These are phyloP conservation scores for Laguncularia racemosa DNA, from an alignment of 345 rosid species.

Conservation along the genomic window DNA sequence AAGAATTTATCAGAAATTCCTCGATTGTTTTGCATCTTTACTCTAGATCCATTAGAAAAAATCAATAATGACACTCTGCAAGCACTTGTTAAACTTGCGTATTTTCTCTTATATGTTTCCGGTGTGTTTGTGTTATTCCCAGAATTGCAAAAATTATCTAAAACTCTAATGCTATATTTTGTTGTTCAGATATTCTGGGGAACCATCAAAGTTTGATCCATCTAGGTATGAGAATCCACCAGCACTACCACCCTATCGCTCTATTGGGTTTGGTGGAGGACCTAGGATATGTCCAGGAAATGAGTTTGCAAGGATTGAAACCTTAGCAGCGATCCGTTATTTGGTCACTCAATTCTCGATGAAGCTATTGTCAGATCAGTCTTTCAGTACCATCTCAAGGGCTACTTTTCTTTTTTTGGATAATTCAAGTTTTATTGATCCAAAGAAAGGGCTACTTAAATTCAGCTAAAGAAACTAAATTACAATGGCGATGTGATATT, in stretches of 20 bases:
- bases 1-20: neutral
- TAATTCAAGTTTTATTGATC: too few species aligned
- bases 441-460: too few species aligned
- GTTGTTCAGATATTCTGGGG: slow-evolving; percentile 16
- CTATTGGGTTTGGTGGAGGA: slow-evolving; percentile 40
- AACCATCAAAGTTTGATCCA: slow-evolving; percentile 23
- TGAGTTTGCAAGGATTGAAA: slow-evolving; percentile 47
- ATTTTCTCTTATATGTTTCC: neutral
- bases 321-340: slow-evolving; percentile 32
- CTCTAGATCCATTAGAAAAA: neutral
- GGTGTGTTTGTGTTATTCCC: neutral
- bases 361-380: slow-evolving; percentile 28
- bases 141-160: too few species aligned
- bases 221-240: slow-evolving; percentile 19
- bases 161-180: too few species aligned
- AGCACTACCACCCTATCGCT: slow-evolving; percentile 22
- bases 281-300: slow-evolving; percentile 50
- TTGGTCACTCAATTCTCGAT: slow-evolving; percentile 41
- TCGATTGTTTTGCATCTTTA: neutral
- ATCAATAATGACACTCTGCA: too few species aligned
- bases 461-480: slow-evolving; percentile 18
- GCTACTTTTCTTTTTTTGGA: too few species aligned
- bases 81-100: too few species aligned
- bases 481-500: neutral
- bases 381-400: slow-evolving; percentile 36